Percentiles rank a stretch among this genome's conserved stretches.
phyloP scores from a whole-genome alignment of 202 grass and related monocot species.

The Schoenoplectus tabernaemontani region DNA sequence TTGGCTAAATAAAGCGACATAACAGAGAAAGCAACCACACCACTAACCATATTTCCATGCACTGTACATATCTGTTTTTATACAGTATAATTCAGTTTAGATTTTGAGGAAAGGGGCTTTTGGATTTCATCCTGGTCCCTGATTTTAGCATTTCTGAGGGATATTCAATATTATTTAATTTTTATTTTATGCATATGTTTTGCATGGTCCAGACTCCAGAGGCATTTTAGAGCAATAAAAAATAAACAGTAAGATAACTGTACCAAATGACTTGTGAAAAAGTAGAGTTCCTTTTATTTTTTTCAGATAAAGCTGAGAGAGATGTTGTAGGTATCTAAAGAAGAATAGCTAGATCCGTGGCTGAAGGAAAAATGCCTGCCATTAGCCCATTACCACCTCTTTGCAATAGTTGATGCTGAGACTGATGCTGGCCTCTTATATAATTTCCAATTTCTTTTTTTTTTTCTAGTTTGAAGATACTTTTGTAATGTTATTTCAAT shows the following conservation, averaged over 20 bases:
- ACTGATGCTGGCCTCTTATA: neutral
- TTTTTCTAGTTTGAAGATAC: neutral
- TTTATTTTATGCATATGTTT: neutral
- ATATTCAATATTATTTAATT: neutral
- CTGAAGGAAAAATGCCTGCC: conserved; percentile 23
- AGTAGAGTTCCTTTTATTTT: conserved; percentile 13
- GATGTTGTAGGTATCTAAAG: neutral
- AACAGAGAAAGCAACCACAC: neutral
- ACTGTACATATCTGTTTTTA: neutral
- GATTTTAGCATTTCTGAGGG: neutral
- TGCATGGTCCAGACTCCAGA: conserved; percentile 5
- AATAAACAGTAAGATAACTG: neutral
- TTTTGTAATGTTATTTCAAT: no score
- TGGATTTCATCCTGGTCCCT: conserved; percentile 8
- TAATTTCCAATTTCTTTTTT: neutral
- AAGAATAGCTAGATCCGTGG: conserved; percentile 11
- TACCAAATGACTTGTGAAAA: conserved; percentile 1
- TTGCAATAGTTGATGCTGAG: neutral
- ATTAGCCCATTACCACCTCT: neutral
- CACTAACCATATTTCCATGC: neutral
- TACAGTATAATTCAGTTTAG: conserved; percentile 6
- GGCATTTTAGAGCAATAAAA: neutral
- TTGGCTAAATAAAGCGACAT: neutral
- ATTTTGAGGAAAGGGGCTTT: neutral
- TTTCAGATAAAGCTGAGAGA: conserved; percentile 18